These are phyloP conservation scores for Alloteropsis semialata DNA, from an alignment of 176 grass and related monocot species.

Conservation along the genomic window DNA sequence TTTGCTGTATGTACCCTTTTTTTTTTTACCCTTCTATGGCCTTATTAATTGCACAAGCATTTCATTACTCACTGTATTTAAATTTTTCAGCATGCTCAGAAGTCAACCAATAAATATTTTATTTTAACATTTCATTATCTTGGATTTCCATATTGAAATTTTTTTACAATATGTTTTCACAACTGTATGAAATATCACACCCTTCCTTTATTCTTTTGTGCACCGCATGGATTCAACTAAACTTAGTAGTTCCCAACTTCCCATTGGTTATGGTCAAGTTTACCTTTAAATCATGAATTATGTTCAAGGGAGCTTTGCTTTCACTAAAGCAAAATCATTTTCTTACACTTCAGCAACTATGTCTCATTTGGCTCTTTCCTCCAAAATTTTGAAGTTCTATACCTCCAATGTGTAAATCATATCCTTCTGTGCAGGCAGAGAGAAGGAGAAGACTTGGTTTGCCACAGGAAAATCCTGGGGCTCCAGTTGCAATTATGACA, in stretches of 20 bases:
- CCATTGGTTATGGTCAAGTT: conserved; percentile 1
- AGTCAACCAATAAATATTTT: neutral
- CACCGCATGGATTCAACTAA: neutral
- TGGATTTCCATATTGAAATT: neutral
- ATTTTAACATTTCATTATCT: neutral
- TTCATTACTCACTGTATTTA: neutral
- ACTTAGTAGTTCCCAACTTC: neutral
- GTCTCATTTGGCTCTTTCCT: neutral
- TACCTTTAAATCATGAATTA: neutral
- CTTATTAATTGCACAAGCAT: neutral
- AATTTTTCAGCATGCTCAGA: neutral
- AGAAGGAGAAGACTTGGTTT: conserved; percentile 60
- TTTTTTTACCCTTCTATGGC: neutral
- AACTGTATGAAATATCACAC: neutral
- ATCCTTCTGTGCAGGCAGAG: conserved; percentile 58
- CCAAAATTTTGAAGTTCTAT: neutral
- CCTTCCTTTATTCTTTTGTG: neutral
- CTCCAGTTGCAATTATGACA: conserved; percentile 26
- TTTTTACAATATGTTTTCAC: neutral
- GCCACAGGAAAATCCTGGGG: conserved; percentile 38
- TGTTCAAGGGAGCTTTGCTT: neutral
- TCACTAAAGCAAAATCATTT: neutral
- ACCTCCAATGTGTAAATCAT: neutral
- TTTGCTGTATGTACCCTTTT: neutral
- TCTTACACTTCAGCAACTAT: neutral